Conservation (phyloP, 768 basidiomycete species). For the Podaxis pistillaris region DNA sequence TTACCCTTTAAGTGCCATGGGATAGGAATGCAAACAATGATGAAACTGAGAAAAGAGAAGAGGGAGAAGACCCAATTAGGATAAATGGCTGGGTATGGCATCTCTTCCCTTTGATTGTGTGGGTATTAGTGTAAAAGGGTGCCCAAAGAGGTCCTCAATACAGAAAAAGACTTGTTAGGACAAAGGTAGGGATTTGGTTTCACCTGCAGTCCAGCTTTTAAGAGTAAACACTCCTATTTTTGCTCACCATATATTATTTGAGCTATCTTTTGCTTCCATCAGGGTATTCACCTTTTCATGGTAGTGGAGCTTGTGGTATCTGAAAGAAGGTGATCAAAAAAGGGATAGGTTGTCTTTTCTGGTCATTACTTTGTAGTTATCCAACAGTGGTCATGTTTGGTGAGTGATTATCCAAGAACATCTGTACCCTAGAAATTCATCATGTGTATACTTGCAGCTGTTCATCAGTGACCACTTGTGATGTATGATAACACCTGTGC, state of each 20-base stretch:
- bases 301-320: constrained; percentile 23
- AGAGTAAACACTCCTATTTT: constrained; percentile 33
- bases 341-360: constrained; percentile 25
- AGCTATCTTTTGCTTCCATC: constrained; percentile 40
- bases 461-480: no score
- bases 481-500: no score
- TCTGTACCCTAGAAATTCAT: no score
- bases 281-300: constrained; percentile 12
- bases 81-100: constrained; percentile 20
- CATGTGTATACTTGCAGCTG: no score
- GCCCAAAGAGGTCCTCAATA: constrained; percentile 17
- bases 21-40: constrained; percentile 55
- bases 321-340: constrained; percentile 5
- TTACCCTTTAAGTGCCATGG: constrained; percentile 69
- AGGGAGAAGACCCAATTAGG: constrained; percentile 47
- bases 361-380: constrained; percentile 30
- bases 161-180: constrained; percentile 24
- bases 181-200: constrained; percentile 21
- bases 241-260: constrained; percentile 38
- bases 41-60: constrained; percentile 55
- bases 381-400: not conserved
- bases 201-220: constrained; percentile 27
- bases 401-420: no score
- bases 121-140: not conserved
- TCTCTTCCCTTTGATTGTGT: not conserved